Base-by-base conservation (phyloP, 2,329 filamentous ascomycete genomes). In the Cryphonectria carpinicola region DNA sequence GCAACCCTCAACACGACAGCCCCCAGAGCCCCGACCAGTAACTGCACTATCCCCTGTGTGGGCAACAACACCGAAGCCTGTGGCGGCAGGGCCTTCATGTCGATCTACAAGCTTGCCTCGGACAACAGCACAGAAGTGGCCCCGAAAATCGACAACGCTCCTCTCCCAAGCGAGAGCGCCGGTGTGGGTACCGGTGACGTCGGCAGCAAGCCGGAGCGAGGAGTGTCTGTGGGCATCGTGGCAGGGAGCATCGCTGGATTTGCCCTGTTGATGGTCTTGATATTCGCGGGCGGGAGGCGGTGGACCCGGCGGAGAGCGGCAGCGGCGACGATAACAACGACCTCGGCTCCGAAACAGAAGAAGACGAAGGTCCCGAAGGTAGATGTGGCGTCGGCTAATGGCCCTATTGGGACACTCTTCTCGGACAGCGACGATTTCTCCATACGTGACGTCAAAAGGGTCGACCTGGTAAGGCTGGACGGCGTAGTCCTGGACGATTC, bases 171-270 rank as follows among this genome's bases (percentile, higher is more conserved):
- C 37, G 28, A 49, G 14, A 35, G n/a, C 3, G 28, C 2, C 22
- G 35, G 32, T 35, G 35, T 19, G 17, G 5, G 46, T 49, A 49
- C 17, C 11, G 22, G 56, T 32, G 22, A 13, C 1, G 35, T 19
- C 28, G 7, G 22, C 32, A 56, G 63, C 17, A 43, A 19, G n/a
- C 49, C 32, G 11, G 46, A 11, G 5, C 56, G 66, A 8, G 64
- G 58, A 7, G 35, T 56, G 25, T 66, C 54, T 14, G 62, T 69
- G n/a, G 68, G 64, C 4, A 62, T 71, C n/a, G 61, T 58, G 19
- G 52, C 65, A 11, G 69, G 71, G 46, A 69, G 41, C 41, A 66
- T 71, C 1, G 49, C 65, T 10, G 69, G 71, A 22, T 68, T 68
- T 22, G 63, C 6, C 4, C 8, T 66, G 28, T 32, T 69, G 25